Evolutionary conservation across 371 early-diverging fungal species (phyloP).

Genomic region (Encephalitozoon cuniculi): DNA sequence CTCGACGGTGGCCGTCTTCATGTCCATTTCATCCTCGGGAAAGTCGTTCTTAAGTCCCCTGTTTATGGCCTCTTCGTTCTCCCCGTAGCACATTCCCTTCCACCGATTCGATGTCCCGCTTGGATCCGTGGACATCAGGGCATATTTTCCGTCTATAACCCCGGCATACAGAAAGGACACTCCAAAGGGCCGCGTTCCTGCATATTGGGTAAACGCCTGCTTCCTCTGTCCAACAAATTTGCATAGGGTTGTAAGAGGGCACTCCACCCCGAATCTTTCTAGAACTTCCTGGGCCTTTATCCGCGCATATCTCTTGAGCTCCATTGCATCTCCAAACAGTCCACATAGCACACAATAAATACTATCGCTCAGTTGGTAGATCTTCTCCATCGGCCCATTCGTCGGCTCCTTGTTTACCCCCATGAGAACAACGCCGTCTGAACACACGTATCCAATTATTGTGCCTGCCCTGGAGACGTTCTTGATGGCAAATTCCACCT

Average conservation of each 20-base stretch:
- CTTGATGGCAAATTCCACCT: slow-evolving; percentile 99
- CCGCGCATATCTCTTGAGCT: slow-evolving; percentile 78
- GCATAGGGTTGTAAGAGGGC: slow-evolving; percentile 83
- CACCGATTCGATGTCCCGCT: slow-evolving; percentile 93
- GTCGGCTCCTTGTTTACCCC: slow-evolving; percentile 80
- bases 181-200: slow-evolving; percentile 94
- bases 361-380: slow-evolving; percentile 69
- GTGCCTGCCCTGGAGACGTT: slow-evolving; percentile 93
- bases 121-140: slow-evolving; percentile 91
- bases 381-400: slow-evolving; percentile 72
- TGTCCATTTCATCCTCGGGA: neutral
- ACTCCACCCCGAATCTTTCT: slow-evolving; percentile 72
- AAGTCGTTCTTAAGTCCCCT: slow-evolving; percentile 39
- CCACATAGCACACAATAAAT: slow-evolving; percentile 93
- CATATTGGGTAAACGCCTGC: slow-evolving; percentile 94
- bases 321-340: slow-evolving; percentile 88
- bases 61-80: slow-evolving; percentile 53
- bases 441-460: slow-evolving; percentile 73
- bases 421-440: slow-evolving; percentile 86
- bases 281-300: slow-evolving; percentile 77
- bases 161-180: slow-evolving; percentile 93
- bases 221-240: slow-evolving; percentile 82
- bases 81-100: slow-evolving; percentile 93
- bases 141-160: slow-evolving; percentile 77
- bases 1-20: slow-evolving; percentile 33